Conservation (phyloP, 306 rosid species). For the barrel medic (Medicago truncatula) region MtrunA17r5.0-ANR NC_053048.1:24485501-24486000, state of each 20-base stretch:
- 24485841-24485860: slow-evolving; percentile 20
- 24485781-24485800: slow-evolving; percentile 71
- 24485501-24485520: slow-evolving; percentile 58
- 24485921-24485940: no score
- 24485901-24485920: no score
- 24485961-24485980: background rate
- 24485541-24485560: slow-evolving; percentile 8
- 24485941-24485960: no score
- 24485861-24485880: background rate
- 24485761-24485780: slow-evolving; percentile 95
- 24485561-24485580: background rate
- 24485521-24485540: slow-evolving; percentile 87
- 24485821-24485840: slow-evolving; percentile 55
- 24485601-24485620: background rate
- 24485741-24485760: slow-evolving; percentile 95
- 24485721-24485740: slow-evolving; percentile 92
- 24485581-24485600: background rate
- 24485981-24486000: background rate
- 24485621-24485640: background rate
- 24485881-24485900: background rate
- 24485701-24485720: slow-evolving; percentile 73
- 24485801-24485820: slow-evolving; percentile 77
- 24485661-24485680: no score
- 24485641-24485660: no score
- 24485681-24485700: no score